Percentiles rank a stretch among this genome's conserved stretches.
phyloP scores from a whole-genome alignment of 2,329 filamentous ascomycete genomes.

The Nigrospora sphaerica region DNA sequence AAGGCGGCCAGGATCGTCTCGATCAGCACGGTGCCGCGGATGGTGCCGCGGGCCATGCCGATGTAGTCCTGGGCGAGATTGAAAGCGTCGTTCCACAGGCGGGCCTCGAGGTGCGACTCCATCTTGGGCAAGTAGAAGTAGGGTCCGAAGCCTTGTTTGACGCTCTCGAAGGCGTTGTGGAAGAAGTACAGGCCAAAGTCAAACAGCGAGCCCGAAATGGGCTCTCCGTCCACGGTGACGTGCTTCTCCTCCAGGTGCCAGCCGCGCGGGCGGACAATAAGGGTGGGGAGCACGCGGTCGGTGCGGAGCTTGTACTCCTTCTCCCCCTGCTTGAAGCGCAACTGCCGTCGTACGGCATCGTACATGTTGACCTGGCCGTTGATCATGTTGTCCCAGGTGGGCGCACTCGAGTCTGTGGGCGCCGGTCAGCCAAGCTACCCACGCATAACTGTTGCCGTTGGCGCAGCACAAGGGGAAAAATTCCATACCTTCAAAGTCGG shows the following conservation, averaged over 20 bases:
- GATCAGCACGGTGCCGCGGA: slow-evolving; percentile 90
- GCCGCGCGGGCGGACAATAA: slow-evolving; percentile 89
- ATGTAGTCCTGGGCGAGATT: slow-evolving; percentile 92
- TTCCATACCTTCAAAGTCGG: slow-evolving; percentile 83
- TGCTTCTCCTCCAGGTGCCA: slow-evolving; percentile 99
- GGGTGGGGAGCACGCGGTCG: slow-evolving; percentile 75
- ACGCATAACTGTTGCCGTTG: too few relatives aligned
- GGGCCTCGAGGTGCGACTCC: slow-evolving; percentile 94
- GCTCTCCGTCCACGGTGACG: slow-evolving; percentile 88
- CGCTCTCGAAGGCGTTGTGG: slow-evolving; percentile 89
- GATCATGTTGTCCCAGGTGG: slow-evolving; percentile 99
- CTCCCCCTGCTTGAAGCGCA: slow-evolving; percentile 91
- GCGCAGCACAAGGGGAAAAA: background rate
- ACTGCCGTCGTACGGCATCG: slow-evolving; percentile 86
- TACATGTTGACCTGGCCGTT: slow-evolving; percentile 97
- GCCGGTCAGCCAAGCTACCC: slow-evolving; percentile 7
- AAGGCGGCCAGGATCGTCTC: slow-evolving; percentile 97
- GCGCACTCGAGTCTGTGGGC: slow-evolving; percentile 75
- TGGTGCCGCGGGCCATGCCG: slow-evolving; percentile 82
- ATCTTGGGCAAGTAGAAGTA: slow-evolving; percentile 99
- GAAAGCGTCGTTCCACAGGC: slow-evolving; percentile 97
- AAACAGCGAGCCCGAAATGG: slow-evolving; percentile 87
- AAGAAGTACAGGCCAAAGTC: slow-evolving; percentile 99
- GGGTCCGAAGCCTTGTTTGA: slow-evolving; percentile 77
- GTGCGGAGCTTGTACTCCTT: slow-evolving; percentile 98